Percentiles rank a stretch among this genome's conserved stretches.
phyloP scores from a whole-genome alignment of 1,284 basidiomycete species.

The Ceraceosorus guamensis region DNA sequence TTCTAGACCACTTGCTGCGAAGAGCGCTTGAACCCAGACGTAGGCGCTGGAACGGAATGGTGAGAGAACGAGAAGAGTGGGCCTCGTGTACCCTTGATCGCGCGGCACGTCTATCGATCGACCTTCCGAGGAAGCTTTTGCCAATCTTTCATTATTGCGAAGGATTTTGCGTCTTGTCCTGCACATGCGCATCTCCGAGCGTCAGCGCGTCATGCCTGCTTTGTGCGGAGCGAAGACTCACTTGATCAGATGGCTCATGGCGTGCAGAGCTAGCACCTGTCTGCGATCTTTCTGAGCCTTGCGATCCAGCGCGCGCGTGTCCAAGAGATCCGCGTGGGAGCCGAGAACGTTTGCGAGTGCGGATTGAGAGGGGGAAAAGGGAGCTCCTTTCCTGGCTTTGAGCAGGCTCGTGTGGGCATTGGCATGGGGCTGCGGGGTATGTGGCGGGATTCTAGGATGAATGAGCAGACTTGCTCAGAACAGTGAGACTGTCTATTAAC shows the following conservation, averaged over 20 bases:
- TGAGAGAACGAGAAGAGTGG: conserved; percentile 80
- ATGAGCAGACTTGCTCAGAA: no score
- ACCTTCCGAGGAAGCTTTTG: conserved; percentile 25
- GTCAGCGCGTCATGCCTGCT: not conserved
- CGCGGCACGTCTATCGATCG: conserved; percentile 46
- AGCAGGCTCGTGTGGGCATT: conserved; percentile 32
- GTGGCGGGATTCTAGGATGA: no score
- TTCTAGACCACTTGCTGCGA: conserved; percentile 26
- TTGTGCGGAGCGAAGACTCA: not conserved
- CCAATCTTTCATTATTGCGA: conserved; percentile 85
- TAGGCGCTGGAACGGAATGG: conserved; percentile 86
- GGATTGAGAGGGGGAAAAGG: conserved; percentile 13
- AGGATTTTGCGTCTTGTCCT: conserved; percentile 77
- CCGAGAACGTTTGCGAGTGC: conserved; percentile 23
- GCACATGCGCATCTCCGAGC: no score
- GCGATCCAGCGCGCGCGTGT: conserved; percentile 20
- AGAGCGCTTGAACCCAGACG: conserved; percentile 56
- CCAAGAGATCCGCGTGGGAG: conserved; percentile 33
- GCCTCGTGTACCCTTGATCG: conserved; percentile 96
- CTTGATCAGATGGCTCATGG: conserved; percentile 53
- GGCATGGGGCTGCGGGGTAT: no score
- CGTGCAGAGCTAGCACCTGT: conserved; percentile 28
- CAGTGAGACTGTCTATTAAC: not conserved
- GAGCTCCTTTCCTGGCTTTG: conserved; percentile 9
- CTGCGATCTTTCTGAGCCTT: conserved; percentile 19